Base-by-base conservation (phyloP, 257 asterid species). In the Nicotiana undulata region DNA sequence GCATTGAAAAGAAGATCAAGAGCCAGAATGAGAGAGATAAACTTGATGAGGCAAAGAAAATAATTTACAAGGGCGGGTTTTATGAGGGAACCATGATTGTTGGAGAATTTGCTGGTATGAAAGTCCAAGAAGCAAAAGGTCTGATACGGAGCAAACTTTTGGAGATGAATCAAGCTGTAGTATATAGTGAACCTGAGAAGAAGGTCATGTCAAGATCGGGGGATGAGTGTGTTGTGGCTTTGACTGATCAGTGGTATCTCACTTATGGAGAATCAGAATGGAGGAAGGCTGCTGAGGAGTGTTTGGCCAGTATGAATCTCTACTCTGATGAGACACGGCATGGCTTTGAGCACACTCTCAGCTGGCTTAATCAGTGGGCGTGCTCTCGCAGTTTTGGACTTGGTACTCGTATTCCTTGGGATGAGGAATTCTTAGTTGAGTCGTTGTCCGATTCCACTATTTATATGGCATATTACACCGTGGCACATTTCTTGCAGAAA, bases 341-440 rank as follows among this genome's bases (percentile, higher is more conserved):
- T 81, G 94, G 97, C 22, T 93, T 95, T 84, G 97, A 92, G 82
- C 98, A 95, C 88, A 92, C 98, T 61, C 83, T 95, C 86, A 90
- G 99, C 92, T 95, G 99, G 98, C 88, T 95, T 90, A 93, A 88
- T 82, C 96, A 94, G 66, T 95, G 99, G 98, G 98, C 99, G 1
- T 95, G 99, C 85, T 95, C 98, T 29, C 91, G 98, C 52, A 92
- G 60, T 78, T 93, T 93, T 72, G 99, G 98, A 31, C 96, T 92
- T 29, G 99, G 99, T 58, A 92, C 99, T 51, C 94, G 92, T 58
- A 95, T 93, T 85, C 99, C 99, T 11, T 95, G 98, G 99, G 99
- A 95, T 55, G 97, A 95, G 75, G 89, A 91, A 9, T 93, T 92
- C 80, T 80, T 93, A 81, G 98, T 95, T 3, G 98, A 95, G 80